A percentile compares a stretch with the other conserved stretches of the same genome.
Evolutionary conservation across 2,329 filamentous ascomycete species (phyloP).

Genomic region (Magnaporthiopsis rhizophila): DNA sequence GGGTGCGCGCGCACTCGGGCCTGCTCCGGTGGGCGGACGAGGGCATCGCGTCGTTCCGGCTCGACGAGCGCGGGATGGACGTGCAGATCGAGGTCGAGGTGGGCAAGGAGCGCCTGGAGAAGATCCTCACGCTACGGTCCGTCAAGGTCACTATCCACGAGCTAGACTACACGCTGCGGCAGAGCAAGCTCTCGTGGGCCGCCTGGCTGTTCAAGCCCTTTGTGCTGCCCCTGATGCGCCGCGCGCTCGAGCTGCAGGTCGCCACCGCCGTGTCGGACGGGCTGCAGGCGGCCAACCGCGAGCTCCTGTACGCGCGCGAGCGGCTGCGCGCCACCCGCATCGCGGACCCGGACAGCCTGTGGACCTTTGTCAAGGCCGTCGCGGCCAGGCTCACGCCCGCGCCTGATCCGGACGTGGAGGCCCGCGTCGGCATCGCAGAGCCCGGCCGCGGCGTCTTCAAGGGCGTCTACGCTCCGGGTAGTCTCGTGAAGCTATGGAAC

Average conservation of each 20-base stretch:
- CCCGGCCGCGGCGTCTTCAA: conserved; percentile 58
- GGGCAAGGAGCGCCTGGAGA: conserved; percentile 67
- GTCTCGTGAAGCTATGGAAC: conserved; percentile 83
- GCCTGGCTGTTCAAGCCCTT: conserved; percentile 81
- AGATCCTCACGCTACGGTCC: conserved; percentile 67
- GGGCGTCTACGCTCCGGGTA: conserved; percentile 81
- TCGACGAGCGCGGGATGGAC: conserved; percentile 74
- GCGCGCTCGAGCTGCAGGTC: conserved; percentile 71
- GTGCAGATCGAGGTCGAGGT: conserved; percentile 80
- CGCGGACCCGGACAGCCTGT: conserved; percentile 67
- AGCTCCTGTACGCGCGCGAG: conserved; percentile 80
- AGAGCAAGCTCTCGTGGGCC: conserved; percentile 68
- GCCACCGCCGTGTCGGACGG: conserved; percentile 61
- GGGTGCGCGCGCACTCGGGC: conserved; percentile 71
- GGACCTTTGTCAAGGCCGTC: conserved; percentile 76
- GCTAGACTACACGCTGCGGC: conserved; percentile 67
- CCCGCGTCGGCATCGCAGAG: conserved; percentile 59
- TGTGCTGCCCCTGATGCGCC: conserved; percentile 70
- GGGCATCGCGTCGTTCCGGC: conserved; percentile 75
- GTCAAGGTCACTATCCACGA: conserved; percentile 82
- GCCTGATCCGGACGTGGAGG: conserved; percentile 69
- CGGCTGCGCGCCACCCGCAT: conserved; percentile 79
- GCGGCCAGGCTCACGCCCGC: conserved; percentile 65
- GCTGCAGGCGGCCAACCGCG: conserved; percentile 69
- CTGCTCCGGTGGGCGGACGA: conserved; percentile 69